Base-by-base conservation (phyloP, 371 early-diverging fungal genomes). In the Homolaphlyctis polyrhiza region DNA sequence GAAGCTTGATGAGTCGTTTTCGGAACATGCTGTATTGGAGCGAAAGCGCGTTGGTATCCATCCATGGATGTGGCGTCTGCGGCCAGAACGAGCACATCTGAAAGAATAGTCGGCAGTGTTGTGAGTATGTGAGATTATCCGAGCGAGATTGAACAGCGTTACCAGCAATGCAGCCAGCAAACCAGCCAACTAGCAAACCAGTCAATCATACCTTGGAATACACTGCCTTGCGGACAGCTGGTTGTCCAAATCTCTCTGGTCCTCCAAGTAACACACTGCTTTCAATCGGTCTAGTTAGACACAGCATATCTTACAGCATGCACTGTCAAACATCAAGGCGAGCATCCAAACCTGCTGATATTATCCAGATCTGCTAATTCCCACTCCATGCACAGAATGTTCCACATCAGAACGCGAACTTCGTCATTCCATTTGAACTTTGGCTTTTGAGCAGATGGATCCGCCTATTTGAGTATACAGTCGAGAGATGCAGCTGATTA, bases 341-440 rank as follows among this genome's bases (percentile, higher is more conserved):
- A 60, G 1, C 28, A 48, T 34, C 25, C 65, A 14, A 36, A 70
- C 71, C 69, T 58, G 58, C 57, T 64, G 23, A 68, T 63, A 58
- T 74, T 71, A 33, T 64, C 64, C 35, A 75, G 58, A n/a, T 73
- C 66, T 16, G 71, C 73, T 58, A 73, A 62, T 61, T 73, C 71
- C 66, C 72, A 73, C 55, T 73, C 75, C 16, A 71, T 52, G 27
- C 66, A 66, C 35, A 73, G 57, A 14, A 75, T 50, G 49, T 72
- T 73, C 73, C 73, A 78, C 27, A 75, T 57, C 30, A 57, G 23
- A 16, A 55, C 28, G 27, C 66, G 32, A 1, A 64, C 16, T 11
- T 68, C 68, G 3, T 71, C 70, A 32, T 35, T 57, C 66, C 70
- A 77, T 49, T 57, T 61, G 57, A 71, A 70, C 62, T 73, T 73